phyloP scores from a whole-genome alignment of 179 eudicot genomes.

The Amaranthus tricolor region DNA sequence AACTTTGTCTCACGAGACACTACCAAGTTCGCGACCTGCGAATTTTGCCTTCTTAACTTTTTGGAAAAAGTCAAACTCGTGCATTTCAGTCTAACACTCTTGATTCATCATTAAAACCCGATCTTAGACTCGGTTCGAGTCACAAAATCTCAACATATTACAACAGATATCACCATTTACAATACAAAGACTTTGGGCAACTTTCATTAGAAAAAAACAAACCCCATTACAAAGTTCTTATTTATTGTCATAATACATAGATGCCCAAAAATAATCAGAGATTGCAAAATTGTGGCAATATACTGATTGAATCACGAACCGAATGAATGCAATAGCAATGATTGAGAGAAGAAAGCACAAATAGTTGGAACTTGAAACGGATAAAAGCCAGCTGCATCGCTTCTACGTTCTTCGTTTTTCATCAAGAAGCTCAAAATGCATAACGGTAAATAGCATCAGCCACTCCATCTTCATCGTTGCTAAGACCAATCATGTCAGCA shows the following conservation, averaged over 20 bases:
- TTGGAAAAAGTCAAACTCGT: no score
- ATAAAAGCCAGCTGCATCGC: background rate
- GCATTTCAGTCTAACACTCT: no score
- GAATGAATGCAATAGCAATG: slow-evolving; percentile 8
- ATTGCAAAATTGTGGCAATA: slow-evolving; percentile 1
- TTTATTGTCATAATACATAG: background rate
- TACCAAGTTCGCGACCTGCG: no score
- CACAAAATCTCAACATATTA: no score
- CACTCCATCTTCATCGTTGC: slow-evolving; percentile 95
- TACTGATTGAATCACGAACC: background rate
- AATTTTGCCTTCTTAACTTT: no score
- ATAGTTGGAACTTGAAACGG: no score
- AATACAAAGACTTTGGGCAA: background rate
- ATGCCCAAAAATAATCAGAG: background rate
- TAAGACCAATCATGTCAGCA: slow-evolving; percentile 69
- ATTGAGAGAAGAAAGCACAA: background rate
- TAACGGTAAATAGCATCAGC: slow-evolving; percentile 94
- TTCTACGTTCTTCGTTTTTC: background rate
- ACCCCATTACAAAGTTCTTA: background rate
- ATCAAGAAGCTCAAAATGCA: slow-evolving; percentile 56
- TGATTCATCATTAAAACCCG: no score
- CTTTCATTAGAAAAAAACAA: background rate
- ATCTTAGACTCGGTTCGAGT: no score
- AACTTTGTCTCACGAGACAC: no score
- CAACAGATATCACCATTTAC: background rate